Evolutionary conservation across 352 stramenopile species (phyloP).

Genomic region (Phytophthora chlamydospora): DNA sequence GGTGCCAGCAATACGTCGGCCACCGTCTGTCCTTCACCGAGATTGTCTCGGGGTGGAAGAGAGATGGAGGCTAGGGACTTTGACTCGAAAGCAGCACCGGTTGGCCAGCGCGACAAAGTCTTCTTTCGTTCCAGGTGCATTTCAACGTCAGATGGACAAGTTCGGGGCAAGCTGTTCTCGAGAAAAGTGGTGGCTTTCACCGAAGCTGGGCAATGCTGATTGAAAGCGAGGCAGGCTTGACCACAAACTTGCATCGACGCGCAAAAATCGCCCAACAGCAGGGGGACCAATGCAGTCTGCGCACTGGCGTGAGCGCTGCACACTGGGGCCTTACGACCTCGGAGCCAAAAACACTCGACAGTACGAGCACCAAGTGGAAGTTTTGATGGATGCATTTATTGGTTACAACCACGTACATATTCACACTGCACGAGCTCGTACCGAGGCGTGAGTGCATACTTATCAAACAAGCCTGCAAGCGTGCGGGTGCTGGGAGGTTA

Average conservation of each 20-base stretch:
- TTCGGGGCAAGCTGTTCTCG: conserved; percentile 5
- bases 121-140: conserved; percentile 22
- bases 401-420: conserved; percentile 12
- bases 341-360: background rate
- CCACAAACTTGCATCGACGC: conserved; percentile 4
- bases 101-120: conserved; percentile 17
- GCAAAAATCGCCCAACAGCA: conserved; percentile 15
- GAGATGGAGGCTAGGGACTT: background rate
- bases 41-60: conserved; percentile 11
- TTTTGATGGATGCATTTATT: conserved; percentile 20
- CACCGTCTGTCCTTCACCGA: conserved; percentile 22
- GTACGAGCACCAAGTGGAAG: background rate
- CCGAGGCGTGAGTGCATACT: conserved; percentile 7
- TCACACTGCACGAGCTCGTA: conserved; percentile 1
- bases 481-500: background rate
- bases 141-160: conserved; percentile 17
- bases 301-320: conserved; percentile 17
- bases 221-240: background rate
- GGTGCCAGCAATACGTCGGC: conserved; percentile 2
- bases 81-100: background rate
- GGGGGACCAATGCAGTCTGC: background rate
- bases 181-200: conserved; percentile 10
- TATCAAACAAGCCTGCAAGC: conserved; percentile 10
- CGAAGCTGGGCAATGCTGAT: background rate
- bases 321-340: background rate